phyloP scores from a whole-genome alignment of 2,329 filamentous ascomycete species.

The Hirsutella minnesotensis region DNA sequence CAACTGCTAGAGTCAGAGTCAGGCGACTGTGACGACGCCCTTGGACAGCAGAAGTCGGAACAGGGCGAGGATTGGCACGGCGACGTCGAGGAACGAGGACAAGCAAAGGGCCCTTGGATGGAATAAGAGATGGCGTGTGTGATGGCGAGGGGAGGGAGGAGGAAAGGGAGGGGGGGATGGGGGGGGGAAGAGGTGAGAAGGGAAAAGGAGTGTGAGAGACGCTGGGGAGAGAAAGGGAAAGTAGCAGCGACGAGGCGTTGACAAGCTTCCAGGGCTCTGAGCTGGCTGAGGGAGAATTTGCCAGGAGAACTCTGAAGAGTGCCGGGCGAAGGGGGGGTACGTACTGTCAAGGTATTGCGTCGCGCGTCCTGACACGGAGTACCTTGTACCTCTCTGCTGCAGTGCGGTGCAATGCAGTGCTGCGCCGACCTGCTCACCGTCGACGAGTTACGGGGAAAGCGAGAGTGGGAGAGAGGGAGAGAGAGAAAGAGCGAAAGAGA shows the following conservation, averaged over 20 bases:
- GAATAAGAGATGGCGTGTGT: not conserved
- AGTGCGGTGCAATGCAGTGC: not conserved
- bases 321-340: not conserved
- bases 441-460: not conserved
- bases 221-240: not conserved
- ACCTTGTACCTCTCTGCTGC: not conserved
- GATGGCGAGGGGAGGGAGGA: not conserved
- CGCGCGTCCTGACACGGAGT: not conserved
- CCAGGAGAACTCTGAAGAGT: not conserved
- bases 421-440: too few species aligned
- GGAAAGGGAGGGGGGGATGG: not conserved
- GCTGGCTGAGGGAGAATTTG: not conserved
- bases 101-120: not conserved
- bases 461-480: too few species aligned
- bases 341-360: not conserved
- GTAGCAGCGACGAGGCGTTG: conserved; percentile 2
- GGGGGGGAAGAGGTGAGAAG: not conserved
- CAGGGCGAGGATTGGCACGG: not conserved
- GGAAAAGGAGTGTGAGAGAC: not conserved
- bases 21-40: not conserved
- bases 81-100: not conserved
- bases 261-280: not conserved
- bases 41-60: not conserved
- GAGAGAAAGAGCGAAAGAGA: too few species aligned
- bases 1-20: not conserved